A percentile compares a stretch with the other conserved stretches of the same genome.
Conservation (phyloP, 2,329 filamentous ascomycete genomes). For the Aureobasidium sp. region DNA sequence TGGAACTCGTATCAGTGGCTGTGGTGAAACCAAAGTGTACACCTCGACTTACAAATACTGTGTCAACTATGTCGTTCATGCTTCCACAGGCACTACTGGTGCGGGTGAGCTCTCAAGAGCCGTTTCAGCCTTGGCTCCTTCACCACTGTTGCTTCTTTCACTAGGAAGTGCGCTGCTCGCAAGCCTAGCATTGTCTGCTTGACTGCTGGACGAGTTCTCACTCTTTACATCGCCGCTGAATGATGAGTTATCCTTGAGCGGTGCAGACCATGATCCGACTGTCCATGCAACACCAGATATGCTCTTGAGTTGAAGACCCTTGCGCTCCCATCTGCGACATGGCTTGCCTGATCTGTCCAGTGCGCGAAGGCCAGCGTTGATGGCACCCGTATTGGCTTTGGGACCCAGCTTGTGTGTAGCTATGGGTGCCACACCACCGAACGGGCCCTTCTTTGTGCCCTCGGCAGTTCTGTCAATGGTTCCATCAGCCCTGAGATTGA, state of each 20-base stretch:
- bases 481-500: constrained; percentile 41
- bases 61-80: neutral
- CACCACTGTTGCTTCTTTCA: constrained; percentile 52
- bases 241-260: constrained; percentile 37
- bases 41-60: neutral
- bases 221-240: constrained; percentile 55
- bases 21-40: neutral
- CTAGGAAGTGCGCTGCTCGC: constrained; percentile 52
- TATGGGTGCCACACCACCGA: constrained; percentile 33
- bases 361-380: constrained; percentile 91
- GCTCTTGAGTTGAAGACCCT: constrained; percentile 76
- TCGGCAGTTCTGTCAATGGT: constrained; percentile 35
- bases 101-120: constrained; percentile 31
- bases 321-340: constrained; percentile 84
- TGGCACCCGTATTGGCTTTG: constrained; percentile 93
- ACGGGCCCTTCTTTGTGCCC: constrained; percentile 34
- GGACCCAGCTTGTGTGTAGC: constrained; percentile 73
- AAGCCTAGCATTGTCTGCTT: constrained; percentile 48
- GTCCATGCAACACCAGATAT: constrained; percentile 86
- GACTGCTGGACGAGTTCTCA: constrained; percentile 48
- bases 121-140: constrained; percentile 27
- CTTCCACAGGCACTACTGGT: constrained; percentile 21
- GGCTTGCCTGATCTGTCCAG: constrained; percentile 88
- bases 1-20: neutral
- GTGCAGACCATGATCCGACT: constrained; percentile 74